These are phyloP conservation scores for Cyclotella atomus DNA, from an alignment of 108 stramenopile species.

Conservation along the genomic window DNA sequence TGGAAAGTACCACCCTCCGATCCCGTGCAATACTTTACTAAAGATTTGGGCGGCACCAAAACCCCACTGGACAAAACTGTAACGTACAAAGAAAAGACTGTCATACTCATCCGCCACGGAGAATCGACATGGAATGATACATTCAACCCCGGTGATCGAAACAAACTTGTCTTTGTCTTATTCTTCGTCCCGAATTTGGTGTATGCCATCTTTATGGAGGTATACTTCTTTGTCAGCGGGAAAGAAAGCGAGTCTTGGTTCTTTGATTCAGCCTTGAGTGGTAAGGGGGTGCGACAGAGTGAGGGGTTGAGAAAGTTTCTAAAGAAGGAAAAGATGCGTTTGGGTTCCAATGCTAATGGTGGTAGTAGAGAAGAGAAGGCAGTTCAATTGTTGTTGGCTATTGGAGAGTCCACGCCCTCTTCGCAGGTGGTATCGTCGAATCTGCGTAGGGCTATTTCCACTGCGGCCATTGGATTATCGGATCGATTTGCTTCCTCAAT, in stretches of 20 bases:
- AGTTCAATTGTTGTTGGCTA: constrained; percentile 25
- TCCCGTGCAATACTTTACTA: constrained; percentile 56
- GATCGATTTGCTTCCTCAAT: constrained; percentile 58
- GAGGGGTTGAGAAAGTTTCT: constrained; percentile 63
- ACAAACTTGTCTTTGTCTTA: constrained; percentile 56
- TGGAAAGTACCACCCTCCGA: constrained; percentile 65
- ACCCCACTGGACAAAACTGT: neutral
- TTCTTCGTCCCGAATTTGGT: constrained; percentile 78
- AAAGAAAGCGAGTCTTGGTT: constrained; percentile 79
- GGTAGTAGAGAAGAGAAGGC: constrained; percentile 52
- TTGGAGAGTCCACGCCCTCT: constrained; percentile 25
- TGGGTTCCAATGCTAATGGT: constrained; percentile 20
- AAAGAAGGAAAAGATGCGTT: constrained; percentile 37
- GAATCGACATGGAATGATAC: constrained; percentile 92
- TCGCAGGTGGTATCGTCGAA: constrained; percentile 82
- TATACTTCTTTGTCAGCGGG: constrained; percentile 77
- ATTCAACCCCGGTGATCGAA: constrained; percentile 88
- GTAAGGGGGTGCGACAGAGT: constrained; percentile 71
- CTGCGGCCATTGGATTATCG: constrained; percentile 74
- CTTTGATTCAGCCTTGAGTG: constrained; percentile 76
- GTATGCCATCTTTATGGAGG: constrained; percentile 60
- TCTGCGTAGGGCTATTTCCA: constrained; percentile 85
- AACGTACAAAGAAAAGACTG: constrained; percentile 69
- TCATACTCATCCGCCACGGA: constrained; percentile 86
- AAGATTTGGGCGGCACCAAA: constrained; percentile 39